Percentiles rank a stretch among this genome's conserved stretches.
phyloP scores from a whole-genome alignment of 768 basidiomycete species.

The Tylopilus felleus region DNA sequence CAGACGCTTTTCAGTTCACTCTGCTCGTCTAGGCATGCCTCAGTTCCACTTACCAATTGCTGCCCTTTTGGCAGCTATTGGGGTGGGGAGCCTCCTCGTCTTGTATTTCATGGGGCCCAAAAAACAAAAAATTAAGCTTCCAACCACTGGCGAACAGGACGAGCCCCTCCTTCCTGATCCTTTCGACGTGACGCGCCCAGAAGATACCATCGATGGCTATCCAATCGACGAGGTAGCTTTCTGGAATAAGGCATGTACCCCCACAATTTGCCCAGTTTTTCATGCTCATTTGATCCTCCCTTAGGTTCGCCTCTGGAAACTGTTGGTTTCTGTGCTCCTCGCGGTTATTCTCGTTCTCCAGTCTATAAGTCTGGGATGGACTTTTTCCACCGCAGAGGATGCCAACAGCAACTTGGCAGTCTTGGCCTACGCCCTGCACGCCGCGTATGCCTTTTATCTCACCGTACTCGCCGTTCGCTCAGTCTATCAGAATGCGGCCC shows the following conservation, averaged over 20 bases:
- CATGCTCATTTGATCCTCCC: slow-evolving; percentile 1
- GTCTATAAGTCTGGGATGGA: slow-evolving; percentile 53
- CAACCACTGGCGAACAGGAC: slow-evolving; percentile 25
- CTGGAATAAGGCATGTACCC: slow-evolving; percentile 48
- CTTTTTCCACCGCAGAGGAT: slow-evolving; percentile 23
- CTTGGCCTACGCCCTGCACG: slow-evolving; percentile 38
- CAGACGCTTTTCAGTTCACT: neutral
- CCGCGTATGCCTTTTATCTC: slow-evolving; percentile 57
- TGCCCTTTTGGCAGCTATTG: slow-evolving; percentile 41
- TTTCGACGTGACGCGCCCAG: slow-evolving; percentile 69
- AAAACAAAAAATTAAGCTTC: slow-evolving; percentile 53
- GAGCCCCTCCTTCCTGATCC: slow-evolving; percentile 44
- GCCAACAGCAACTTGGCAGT: slow-evolving; percentile 33
- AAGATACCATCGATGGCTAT: slow-evolving; percentile 65
- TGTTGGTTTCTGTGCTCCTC: slow-evolving; percentile 46
- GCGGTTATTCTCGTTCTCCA: slow-evolving; percentile 48
- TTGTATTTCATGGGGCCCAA: slow-evolving; percentile 39
- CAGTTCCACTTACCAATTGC: slow-evolving; percentile 58
- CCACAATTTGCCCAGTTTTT: neutral
- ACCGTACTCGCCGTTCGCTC: slow-evolving; percentile 50
- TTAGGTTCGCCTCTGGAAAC: slow-evolving; percentile 61
- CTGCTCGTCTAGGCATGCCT: slow-evolving; percentile 42
- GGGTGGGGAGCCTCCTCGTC: slow-evolving; percentile 42
- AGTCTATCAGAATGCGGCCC: slow-evolving; percentile 42
- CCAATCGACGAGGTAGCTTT: slow-evolving; percentile 60